Evolutionary conservation across 2,329 filamentous ascomycete genomes (phyloP), one percentile per base, ranked within the genome.

Genomic region (Zymoseptoria crescenta): DNA sequence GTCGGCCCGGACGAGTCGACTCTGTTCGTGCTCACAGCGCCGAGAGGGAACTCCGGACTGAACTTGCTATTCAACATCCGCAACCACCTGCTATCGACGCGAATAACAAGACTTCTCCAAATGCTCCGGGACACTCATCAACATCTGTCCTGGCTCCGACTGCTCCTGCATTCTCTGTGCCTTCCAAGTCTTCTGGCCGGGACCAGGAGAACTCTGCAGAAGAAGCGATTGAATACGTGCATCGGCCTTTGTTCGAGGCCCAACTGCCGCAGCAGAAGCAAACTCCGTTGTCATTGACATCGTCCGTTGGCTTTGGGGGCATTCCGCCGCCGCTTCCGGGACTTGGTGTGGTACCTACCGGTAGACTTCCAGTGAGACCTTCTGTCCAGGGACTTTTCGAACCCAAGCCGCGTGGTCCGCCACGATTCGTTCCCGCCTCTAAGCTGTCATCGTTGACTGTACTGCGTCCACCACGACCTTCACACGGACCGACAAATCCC

Each of bases 401-500:
- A 10, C 13, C 35, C 13, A 13, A 45, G 1, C 68, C 67, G 30
- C 66, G 67, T 8, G 65, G 65, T 4, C 65, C 65, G 6, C 64
- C 84, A 41, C 19, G 27, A 8, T 56, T n/a, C 66, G 29, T 67
- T 67, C 29, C 67, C 60, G 10, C 67, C 65, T 16, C 64, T 84
- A 1, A 85, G 69, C 13, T 45, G 35, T 13, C 35, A 16, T 45
- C 35, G 35, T 45, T 45, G 35, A 45, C 35, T 45, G 35, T 45
- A 16, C 35, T 16, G 5, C 16, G 35, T 45, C 35, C 35, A 16
- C 2, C 35, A 45, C 35, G 35, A 45, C 35, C 35, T 45, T 13
- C 13, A 45, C 35, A 16, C 35, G 4, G 16, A 6, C 13, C 13
- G 13, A 16, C 7, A 7, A 10, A 16, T 13, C 35, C 35, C 13